Conservation (phyloP, 441 rosid genomes). For the Geranium incanum region DNA sequence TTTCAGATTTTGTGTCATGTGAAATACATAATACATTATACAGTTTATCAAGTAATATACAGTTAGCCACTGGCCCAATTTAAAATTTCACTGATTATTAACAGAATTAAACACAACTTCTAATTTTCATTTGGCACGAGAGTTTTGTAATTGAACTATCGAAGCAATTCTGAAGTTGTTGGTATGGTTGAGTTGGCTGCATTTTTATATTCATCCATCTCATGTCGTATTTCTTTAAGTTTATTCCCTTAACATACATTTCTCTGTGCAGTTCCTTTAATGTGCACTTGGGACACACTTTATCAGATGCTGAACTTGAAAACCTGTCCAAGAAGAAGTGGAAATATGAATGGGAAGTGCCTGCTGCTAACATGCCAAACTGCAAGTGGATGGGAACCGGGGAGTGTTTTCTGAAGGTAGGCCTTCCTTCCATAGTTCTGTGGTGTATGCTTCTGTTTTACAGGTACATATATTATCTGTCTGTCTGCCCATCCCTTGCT, state of each 20-base stretch:
- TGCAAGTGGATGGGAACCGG: slow-evolving; percentile 76
- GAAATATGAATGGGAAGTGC: slow-evolving; percentile 69
- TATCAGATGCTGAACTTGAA: slow-evolving; percentile 54
- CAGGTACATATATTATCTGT: not conserved
- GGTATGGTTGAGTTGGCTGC: not conserved
- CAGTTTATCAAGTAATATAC: not conserved
- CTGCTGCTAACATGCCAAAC: slow-evolving; percentile 50
- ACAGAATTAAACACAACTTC: not conserved
- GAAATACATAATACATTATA: too few species aligned
- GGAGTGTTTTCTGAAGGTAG: slow-evolving; percentile 51
- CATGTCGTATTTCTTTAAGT: not conserved
- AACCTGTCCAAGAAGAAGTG: slow-evolving; percentile 43
- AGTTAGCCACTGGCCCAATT: not conserved
- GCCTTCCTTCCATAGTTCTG: slow-evolving; percentile 2
- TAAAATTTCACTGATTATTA: not conserved
- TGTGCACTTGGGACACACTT: slow-evolving; percentile 48
- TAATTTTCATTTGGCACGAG: not conserved
- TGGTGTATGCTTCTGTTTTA: slow-evolving; percentile 14
- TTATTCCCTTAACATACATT: slow-evolving; percentile 7
- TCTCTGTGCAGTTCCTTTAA: slow-evolving; percentile 52
- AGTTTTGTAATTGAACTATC: not conserved
- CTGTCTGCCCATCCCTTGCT: not conserved
- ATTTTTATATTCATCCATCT: not conserved
- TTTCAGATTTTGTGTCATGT: too few species aligned
- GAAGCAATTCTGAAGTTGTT: not conserved